Evolutionary conservation across 306 rosid species (phyloP), one percentile per base, ranked within the genome.

Genomic region (Crataegus laevigata): DNA sequence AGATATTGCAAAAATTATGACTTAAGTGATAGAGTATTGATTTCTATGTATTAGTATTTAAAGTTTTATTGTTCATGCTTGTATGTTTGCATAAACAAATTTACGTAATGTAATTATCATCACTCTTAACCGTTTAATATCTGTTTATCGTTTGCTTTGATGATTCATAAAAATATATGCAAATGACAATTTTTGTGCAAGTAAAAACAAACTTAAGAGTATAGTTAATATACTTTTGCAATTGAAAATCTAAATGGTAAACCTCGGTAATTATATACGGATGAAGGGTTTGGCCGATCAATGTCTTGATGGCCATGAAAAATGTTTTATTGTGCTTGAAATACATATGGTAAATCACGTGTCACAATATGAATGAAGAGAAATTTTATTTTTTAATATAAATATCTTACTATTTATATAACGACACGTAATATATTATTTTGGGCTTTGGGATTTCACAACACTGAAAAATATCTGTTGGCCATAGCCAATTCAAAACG

Each of bases 371-470:
- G 0, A 9, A 1, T 9, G 2, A 0, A 40, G 43, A 40, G 0
- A 40, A 40, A 40, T 2, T 40, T 40, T 40, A 8, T 2, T 40
- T 40, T 9, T 40, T 34, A 34, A 7, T 2, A 7, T 1, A 34
- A 34, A 1, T 34, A 34, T 34, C 30, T 29, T 29, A 7, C 2
- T 34, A 34, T 0, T 40, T 40, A 10, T 40, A 9, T 40, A 8
- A 40, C 0, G 12, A 40, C 3, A 40, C 0, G 1, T 40, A 34
- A 7, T 6, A 2, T 34, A 1, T 8, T 0, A 34, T 34, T 34
- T 34, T 34, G 0, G 6, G 40, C 1, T 34, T 2, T 2, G 0
- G 0, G 0, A 34, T 34, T 34, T 9, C 40, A 34, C 9, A 7
- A 7, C 40, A 34, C 2, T 34, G 43, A 40, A 40, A 40, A 40